phyloP scores from a whole-genome alignment of 2,329 filamentous ascomycete genomes.

The Aschersonia sp. region DNA sequence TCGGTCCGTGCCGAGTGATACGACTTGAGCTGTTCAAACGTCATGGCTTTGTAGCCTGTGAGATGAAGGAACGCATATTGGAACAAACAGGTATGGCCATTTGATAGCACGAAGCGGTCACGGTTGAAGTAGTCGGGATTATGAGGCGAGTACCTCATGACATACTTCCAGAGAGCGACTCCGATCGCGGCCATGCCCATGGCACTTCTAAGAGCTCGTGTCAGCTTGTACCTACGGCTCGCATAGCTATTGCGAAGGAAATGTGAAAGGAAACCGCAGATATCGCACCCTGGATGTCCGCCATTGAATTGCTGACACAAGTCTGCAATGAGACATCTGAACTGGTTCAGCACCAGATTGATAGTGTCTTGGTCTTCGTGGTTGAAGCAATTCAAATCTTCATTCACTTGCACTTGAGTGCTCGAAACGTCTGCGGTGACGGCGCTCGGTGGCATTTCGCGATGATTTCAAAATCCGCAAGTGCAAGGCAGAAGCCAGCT shows the following conservation, averaged over 20 bases:
- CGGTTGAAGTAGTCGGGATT: constrained; percentile 43
- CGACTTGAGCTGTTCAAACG: constrained; percentile 41
- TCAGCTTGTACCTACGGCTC: no score
- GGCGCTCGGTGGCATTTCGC: neutral
- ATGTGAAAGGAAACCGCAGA: no score
- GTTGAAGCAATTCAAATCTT: constrained; percentile 6
- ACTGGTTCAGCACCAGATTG: no score
- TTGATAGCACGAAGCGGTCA: constrained; percentile 48
- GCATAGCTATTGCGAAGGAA: no score
- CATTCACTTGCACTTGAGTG: neutral
- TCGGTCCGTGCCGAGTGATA: constrained; percentile 24
- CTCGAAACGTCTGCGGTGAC: neutral
- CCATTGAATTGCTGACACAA: no score
- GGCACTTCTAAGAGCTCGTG: no score
- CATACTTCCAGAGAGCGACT: constrained; percentile 27
- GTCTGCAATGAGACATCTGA: no score
- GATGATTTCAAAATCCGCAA: neutral
- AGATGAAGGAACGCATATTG: constrained; percentile 39
- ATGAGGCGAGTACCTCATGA: constrained; percentile 43
- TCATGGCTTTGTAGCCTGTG: constrained; percentile 37
- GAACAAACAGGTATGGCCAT: constrained; percentile 41
- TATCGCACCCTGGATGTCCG: no score
- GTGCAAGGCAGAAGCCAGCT: neutral
- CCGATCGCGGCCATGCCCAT: no score
- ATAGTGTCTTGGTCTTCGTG: no score